A percentile compares a stretch with the other conserved stretches of the same genome.
Conservation (phyloP, 106 monocot species). For the Dendrobium huoshanense region DNA sequence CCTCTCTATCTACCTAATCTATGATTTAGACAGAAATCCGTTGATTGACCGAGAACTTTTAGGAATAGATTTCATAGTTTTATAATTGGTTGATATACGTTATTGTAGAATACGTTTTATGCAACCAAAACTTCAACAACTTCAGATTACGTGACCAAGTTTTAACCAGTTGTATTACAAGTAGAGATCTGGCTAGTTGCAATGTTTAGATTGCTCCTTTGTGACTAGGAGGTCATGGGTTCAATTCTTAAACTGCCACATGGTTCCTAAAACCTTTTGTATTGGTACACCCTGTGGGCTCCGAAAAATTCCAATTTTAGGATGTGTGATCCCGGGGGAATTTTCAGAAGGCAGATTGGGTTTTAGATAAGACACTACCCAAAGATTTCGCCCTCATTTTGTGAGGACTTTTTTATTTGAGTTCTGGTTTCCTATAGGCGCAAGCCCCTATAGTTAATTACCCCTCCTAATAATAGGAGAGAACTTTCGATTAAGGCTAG, state of each 20-base stretch:
- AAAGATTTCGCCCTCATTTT: too few species aligned
- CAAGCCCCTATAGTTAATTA: too few species aligned
- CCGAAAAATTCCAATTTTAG: too few species aligned
- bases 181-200: not conserved
- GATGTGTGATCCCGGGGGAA: too few species aligned
- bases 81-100: not conserved
- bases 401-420: too few species aligned
- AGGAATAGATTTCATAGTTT: not conserved
- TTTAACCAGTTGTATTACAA: not conserved
- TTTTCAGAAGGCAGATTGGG: too few species aligned
- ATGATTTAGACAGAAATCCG: not conserved
- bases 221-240: not conserved
- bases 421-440: too few species aligned
- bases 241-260: not conserved
- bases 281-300: not conserved
- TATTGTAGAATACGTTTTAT: not conserved
- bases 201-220: not conserved
- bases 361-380: too few species aligned
- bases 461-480: too few species aligned
- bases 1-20: not conserved
- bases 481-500: too few species aligned
- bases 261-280: not conserved
- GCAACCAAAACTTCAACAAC: not conserved
- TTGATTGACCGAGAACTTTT: not conserved
- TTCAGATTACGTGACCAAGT: not conserved